Evolutionary conservation across 2,329 filamentous ascomycete species (phyloP).

Genomic region (Periconia macrospinosa): DNA sequence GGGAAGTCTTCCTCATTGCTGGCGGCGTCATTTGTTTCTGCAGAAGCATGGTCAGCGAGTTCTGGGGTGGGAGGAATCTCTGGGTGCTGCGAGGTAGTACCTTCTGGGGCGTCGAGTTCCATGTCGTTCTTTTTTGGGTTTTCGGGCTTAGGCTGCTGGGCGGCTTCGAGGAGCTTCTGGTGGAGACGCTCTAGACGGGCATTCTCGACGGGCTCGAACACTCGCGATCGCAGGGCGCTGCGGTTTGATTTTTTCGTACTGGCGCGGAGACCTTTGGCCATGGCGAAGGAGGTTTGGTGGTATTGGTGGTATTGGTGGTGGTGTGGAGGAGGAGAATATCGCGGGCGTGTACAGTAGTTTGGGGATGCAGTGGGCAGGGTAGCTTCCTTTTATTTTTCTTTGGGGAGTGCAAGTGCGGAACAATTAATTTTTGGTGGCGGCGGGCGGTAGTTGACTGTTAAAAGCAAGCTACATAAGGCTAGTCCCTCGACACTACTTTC

Average conservation of each 20-base stretch:
- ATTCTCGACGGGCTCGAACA: constrained; percentile 81
- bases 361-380: constrained; percentile 8
- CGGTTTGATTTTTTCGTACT: constrained; percentile 83
- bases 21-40: constrained; percentile 4
- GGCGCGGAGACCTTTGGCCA: constrained; percentile 86
- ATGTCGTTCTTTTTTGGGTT: constrained; percentile 43
- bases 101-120: constrained; percentile 50
- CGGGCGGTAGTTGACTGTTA: not conserved
- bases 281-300: constrained; percentile 46
- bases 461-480: too few species aligned
- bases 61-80: not conserved
- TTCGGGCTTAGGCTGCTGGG: constrained; percentile 70
- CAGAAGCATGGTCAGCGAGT: not conserved
- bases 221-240: constrained; percentile 72
- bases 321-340: not conserved
- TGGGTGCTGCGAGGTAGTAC: constrained; percentile 13
- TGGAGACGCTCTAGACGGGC: constrained; percentile 82
- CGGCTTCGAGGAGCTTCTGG: constrained; percentile 80
- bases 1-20: constrained; percentile 6
- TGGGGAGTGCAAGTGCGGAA: constrained; percentile 3
- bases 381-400: not conserved
- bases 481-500: not conserved
- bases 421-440: constrained; percentile 29
- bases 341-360: constrained; percentile 10
- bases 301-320: not conserved